Base-by-base conservation (phyloP, 495 filamentous ascomycete species). In the Podospora fimiseda region DNA sequence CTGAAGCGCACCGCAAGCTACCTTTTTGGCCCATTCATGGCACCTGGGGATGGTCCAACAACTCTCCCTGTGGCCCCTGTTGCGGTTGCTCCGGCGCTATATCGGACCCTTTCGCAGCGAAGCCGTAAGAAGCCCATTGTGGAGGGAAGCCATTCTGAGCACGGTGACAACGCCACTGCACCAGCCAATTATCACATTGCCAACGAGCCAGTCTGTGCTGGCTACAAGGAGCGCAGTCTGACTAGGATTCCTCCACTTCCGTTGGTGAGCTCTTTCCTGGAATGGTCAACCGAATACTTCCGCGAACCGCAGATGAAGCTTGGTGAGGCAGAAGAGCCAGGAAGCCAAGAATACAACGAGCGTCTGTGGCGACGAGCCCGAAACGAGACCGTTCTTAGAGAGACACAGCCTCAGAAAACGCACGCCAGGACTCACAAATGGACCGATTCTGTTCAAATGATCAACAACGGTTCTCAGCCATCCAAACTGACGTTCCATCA, bases 251-350 rank as follows among this genome's bases (percentile, higher is more conserved):
- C 87, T 14, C 63, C 63, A 20, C 75, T 97, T 18, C 92, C 93
- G 1, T 54, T 98, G 19, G 76, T 77, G 43, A 95, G 89, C 62
- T 83, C 80, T 18, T 96, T 97, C 70, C 74, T 94, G 57, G 89
- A 94, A 51, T 99, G 90, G 89, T 94, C 91, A 0, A 90, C 89
- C 56, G 92, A 96, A 73, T 97, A 99, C 66, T 99, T 96, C 80
- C 88, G 93, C 40, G 90, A 99, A 68, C 94, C 94, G 39, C 93
- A 99, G 69, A 99, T 99, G 93, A 93, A 92, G 62, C 84, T 88
- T 13, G 88, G 85, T 48, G 93, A 99, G 60, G 87, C 90, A 21
- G 93, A 99, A 55, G 93, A 99, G 68, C 93, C 93, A 18, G 93
- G 93, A 11, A 95, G 89, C 57, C 83, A 88, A n/a, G 90, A 97